Conservation (phyloP, 116 monocot species). For the Cymodocea nodosa region DNA sequence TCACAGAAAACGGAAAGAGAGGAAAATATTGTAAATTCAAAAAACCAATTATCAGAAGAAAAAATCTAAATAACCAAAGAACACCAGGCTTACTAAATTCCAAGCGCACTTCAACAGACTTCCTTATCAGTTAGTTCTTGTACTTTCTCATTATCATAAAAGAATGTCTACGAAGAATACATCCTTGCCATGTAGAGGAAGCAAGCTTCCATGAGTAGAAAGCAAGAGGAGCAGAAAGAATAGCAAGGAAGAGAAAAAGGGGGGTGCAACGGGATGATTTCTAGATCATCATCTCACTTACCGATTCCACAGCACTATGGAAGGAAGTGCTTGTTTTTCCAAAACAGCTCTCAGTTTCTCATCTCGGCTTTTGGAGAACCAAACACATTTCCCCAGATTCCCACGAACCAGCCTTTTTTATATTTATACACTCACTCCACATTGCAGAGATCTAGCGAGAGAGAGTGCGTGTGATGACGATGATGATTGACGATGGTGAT, state of each 20-base stretch:
- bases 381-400: conserved; percentile 3
- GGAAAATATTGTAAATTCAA: no score
- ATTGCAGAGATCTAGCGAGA: background rate
- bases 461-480: no score
- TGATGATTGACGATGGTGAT: background rate
- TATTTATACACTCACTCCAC: conserved; percentile 5
- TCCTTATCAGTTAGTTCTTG: no score
- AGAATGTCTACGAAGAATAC: background rate
- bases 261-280: no score
- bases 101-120: no score
- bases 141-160: no score
- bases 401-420: conserved; percentile 7
- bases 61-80: no score
- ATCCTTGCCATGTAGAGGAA: conserved; percentile 5
- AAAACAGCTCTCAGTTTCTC: conserved; percentile 7
- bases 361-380: conserved; percentile 2
- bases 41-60: no score
- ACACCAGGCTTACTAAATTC: no score
- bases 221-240: conserved; percentile 4
- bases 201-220: background rate
- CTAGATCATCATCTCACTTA: background rate
- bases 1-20: no score
- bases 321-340: conserved; percentile 5
- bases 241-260: background rate
- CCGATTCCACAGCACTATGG: conserved; percentile 1